Evolutionary conservation across 164 flowering plant genomes (phyloP).

Genomic region (Vitis labrusca): DNA sequence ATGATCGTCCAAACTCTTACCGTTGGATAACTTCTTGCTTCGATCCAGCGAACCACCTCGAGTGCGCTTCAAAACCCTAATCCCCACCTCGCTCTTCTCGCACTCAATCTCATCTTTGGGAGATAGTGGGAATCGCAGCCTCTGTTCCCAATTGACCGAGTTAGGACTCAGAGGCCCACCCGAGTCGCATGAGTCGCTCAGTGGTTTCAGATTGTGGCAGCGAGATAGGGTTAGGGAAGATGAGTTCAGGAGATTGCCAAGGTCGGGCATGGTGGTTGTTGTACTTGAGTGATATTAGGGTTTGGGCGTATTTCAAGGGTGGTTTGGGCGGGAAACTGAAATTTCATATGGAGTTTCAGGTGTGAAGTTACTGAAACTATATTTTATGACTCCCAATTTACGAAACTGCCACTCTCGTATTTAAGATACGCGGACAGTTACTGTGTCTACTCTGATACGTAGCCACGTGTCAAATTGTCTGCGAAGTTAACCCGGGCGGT

Average conservation of each 20-base stretch:
- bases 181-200: constrained; percentile 13
- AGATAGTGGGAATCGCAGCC: constrained; percentile 3
- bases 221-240: constrained; percentile 19
- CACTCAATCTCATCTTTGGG: constrained; percentile 3
- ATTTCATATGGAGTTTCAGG: too few species aligned
- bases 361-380: too few species aligned
- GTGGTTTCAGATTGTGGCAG: constrained; percentile 19
- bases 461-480: too few species aligned
- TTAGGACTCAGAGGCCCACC: not conserved
- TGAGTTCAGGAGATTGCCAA: constrained; percentile 29
- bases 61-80: constrained; percentile 17
- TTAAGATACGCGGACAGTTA: too few species aligned
- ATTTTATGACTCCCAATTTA: too few species aligned
- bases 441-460: too few species aligned
- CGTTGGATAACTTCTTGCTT: constrained; percentile 13
- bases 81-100: constrained; percentile 4
- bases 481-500: too few species aligned
- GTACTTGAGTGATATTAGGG: too few species aligned
- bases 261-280: constrained; percentile 22
- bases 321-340: too few species aligned
- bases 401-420: too few species aligned
- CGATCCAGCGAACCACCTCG: constrained; percentile 15
- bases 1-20: constrained; percentile 24
- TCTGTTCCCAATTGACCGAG: constrained; percentile 16
- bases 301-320: too few species aligned